Evolutionary conservation across 345 rosid genomes (phyloP).

Genomic region (Syzygium oleosum): DNA sequence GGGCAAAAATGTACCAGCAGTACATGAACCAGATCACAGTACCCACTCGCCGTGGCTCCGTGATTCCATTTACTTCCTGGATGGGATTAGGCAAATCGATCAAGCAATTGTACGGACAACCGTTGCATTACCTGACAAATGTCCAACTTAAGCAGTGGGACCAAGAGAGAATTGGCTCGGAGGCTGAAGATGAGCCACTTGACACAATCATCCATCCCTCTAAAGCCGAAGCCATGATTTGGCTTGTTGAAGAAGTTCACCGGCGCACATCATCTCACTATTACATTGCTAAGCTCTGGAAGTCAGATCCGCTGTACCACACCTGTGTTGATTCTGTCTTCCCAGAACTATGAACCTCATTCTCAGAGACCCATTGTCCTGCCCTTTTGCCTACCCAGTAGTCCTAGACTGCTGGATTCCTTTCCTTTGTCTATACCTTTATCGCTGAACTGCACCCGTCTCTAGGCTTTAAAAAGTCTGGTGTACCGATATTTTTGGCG

Average conservation of each 20-base stretch:
- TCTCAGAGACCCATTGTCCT: not conserved
- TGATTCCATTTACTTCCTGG: conserved; percentile 76
- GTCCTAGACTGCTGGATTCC: not conserved
- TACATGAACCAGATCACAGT: conserved; percentile 67
- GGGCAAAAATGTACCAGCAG: conserved; percentile 74
- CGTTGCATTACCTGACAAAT: conserved; percentile 86
- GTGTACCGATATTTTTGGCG: not conserved
- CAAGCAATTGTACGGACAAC: conserved; percentile 67
- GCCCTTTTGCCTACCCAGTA: not conserved
- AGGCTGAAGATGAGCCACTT: conserved; percentile 37
- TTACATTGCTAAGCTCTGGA: conserved; percentile 63
- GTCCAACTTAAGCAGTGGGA: conserved; percentile 65
- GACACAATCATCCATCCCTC: conserved; percentile 63
- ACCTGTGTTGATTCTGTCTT: conserved; percentile 47
- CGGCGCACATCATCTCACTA: conserved; percentile 52
- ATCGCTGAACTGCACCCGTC: not conserved
- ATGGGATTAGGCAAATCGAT: conserved; percentile 64
- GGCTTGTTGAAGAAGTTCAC: conserved; percentile 83
- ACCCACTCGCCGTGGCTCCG: conserved; percentile 56
- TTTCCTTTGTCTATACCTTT: not conserved
- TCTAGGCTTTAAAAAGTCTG: not conserved
- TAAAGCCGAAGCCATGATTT: conserved; percentile 81
- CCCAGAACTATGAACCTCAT: conserved; percentile 18
- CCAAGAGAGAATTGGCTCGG: conserved; percentile 40
- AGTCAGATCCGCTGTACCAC: conserved; percentile 46